Conservation (phyloP, 495 filamentous ascomycete genomes). For the Xylaria scruposa region DNA sequence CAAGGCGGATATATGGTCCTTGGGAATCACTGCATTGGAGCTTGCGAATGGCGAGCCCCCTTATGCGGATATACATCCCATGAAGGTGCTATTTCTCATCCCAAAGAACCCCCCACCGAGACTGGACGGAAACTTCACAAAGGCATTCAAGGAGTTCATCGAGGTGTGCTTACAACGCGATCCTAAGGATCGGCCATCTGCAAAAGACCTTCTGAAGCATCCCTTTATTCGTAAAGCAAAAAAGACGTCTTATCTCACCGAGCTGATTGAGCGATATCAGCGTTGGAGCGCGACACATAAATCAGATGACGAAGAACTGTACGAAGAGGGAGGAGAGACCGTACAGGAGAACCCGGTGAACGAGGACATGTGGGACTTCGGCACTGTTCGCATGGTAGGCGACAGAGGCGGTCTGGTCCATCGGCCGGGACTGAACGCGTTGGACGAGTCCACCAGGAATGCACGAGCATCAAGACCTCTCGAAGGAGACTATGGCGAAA, state of each 20-base stretch:
- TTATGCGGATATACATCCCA: slow-evolving; percentile 95
- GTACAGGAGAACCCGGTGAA: slow-evolving; percentile 52
- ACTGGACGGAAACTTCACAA: slow-evolving; percentile 85
- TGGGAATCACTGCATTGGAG: slow-evolving; percentile 97
- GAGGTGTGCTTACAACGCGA: slow-evolving; percentile 86
- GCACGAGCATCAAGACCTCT: slow-evolving; percentile 58
- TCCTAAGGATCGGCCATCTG: slow-evolving; percentile 84
- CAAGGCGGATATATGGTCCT: slow-evolving; percentile 98
- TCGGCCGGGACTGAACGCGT: slow-evolving; percentile 60
- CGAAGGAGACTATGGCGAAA: slow-evolving; percentile 58
- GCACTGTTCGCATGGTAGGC: slow-evolving; percentile 78
- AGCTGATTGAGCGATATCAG: slow-evolving; percentile 88
- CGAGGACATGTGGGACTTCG: slow-evolving; percentile 95
- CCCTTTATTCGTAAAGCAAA: slow-evolving; percentile 89
- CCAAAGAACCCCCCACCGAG: slow-evolving; percentile 90
- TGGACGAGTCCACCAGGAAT: slow-evolving; percentile 79
- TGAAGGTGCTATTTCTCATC: slow-evolving; percentile 98
- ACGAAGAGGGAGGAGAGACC: slow-evolving; percentile 51
- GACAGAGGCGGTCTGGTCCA: slow-evolving; percentile 57
- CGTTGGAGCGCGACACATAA: slow-evolving; percentile 80
- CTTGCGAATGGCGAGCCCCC: slow-evolving; percentile 92
- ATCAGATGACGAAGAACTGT: slow-evolving; percentile 67
- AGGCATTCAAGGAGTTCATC: slow-evolving; percentile 93
- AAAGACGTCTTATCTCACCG: slow-evolving; percentile 87
- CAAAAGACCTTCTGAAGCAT: slow-evolving; percentile 86